Evolutionary conservation across 257 asterid species (phyloP).

Genomic region (Solanum gracilifrons): DNA sequence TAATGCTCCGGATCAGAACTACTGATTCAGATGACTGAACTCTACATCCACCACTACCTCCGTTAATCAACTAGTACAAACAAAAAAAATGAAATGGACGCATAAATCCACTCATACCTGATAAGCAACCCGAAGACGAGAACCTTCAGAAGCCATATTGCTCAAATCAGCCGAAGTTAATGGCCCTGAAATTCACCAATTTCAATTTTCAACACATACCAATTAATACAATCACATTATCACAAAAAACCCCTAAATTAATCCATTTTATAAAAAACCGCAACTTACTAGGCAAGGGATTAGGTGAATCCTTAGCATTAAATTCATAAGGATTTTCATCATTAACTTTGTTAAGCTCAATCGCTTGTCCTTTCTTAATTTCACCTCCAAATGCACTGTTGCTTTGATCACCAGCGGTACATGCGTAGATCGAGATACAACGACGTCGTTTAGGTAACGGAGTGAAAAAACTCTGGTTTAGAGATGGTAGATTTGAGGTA

Average conservation of each 20-base stretch:
- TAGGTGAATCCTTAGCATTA: conserved; percentile 43
- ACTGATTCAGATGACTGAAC: background rate
- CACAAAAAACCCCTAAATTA: background rate
- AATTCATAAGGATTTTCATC: conserved; percentile 37
- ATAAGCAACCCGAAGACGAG: conserved; percentile 94
- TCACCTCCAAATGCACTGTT: background rate
- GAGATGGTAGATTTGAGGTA: conserved; percentile 1
- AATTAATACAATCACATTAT: background rate
- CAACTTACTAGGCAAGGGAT: conserved; percentile 59
- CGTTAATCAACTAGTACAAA: background rate
- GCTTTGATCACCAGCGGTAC: conserved; percentile 2
- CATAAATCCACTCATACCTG: conserved; percentile 39
- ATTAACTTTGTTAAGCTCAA: conserved; percentile 37
- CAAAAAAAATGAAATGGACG: background rate
- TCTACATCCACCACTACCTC: background rate
- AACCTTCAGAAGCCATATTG: conserved; percentile 58
- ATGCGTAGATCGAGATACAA: conserved; percentile 22
- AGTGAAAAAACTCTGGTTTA: conserved; percentile 6
- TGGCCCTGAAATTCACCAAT: conserved; percentile 48
- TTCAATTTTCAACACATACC: background rate
- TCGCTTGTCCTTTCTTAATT: conserved; percentile 31
- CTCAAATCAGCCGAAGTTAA: conserved; percentile 71
- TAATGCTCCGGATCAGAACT: background rate
- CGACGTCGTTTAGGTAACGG: conserved; percentile 25
- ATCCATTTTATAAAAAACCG: background rate